These are phyloP conservation scores for Schizophyllum amplum DNA, from an alignment of 1,284 basidiomycete species.

Conservation along the genomic window DNA sequence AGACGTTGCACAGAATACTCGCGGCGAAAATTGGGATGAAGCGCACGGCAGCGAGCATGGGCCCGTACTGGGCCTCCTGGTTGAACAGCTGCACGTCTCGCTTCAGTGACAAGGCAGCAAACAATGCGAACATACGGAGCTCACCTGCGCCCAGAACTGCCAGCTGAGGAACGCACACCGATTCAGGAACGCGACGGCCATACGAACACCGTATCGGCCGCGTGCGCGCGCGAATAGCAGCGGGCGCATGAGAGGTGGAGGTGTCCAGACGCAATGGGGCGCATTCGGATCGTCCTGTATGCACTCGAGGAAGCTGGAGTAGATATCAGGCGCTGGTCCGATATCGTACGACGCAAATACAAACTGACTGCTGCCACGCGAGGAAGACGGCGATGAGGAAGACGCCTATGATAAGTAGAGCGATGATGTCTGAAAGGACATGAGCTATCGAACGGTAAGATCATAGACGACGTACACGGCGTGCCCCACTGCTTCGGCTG, in stretches of 20 bases:
- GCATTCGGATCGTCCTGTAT: slow-evolving; percentile 15
- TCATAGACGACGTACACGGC: slow-evolving; percentile 42
- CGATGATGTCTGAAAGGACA: slow-evolving; percentile 41
- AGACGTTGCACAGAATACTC: slow-evolving; percentile 60
- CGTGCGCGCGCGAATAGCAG: slow-evolving; percentile 61
- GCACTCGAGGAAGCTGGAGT: slow-evolving; percentile 1
- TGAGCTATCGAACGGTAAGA: not conserved
- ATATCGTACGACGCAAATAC: slow-evolving; percentile 39
- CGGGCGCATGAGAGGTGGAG: slow-evolving; percentile 65
- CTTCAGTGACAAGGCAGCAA: too few species aligned
- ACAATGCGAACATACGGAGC: too few species aligned
- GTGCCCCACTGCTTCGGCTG: slow-evolving; percentile 60
- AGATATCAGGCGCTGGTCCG: not conserved
- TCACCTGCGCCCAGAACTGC: slow-evolving; percentile 48
- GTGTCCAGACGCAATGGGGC: slow-evolving; percentile 25
- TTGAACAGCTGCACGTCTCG: slow-evolving; percentile 44
- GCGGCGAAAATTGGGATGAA: slow-evolving; percentile 73
- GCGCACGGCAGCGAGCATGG: slow-evolving; percentile 66
- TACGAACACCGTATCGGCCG: slow-evolving; percentile 59
- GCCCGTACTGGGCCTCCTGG: slow-evolving; percentile 49
- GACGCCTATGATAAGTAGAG: slow-evolving; percentile 56
- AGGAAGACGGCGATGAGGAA: slow-evolving; percentile 53
- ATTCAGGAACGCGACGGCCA: slow-evolving; percentile 60
- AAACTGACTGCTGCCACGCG: slow-evolving; percentile 46
- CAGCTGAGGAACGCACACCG: slow-evolving; percentile 59